Evolutionary conservation across 441 rosid species (phyloP).

Genomic region (Pelargonium fulgidum): DNA sequence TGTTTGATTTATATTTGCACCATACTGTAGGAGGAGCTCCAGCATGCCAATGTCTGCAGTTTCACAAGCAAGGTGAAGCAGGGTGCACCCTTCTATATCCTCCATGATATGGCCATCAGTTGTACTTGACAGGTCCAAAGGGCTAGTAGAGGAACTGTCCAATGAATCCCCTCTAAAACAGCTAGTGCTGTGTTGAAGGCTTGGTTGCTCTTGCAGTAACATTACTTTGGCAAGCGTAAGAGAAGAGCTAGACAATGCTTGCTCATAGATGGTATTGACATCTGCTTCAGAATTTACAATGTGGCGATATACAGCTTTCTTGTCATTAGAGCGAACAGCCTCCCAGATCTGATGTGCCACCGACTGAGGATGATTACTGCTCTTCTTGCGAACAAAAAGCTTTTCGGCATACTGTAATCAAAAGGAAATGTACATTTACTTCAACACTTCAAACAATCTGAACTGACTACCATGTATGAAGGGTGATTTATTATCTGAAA

Average conservation of each 20-base stretch:
- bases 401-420: constrained; percentile 81
- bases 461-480: no score
- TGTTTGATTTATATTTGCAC: constrained; percentile 71
- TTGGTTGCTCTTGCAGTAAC: constrained; percentile 67
- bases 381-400: constrained; percentile 76
- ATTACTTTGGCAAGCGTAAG: constrained; percentile 78
- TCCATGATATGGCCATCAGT: constrained; percentile 47
- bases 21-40: constrained; percentile 95
- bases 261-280: constrained; percentile 60
- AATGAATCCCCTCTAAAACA: constrained; percentile 47
- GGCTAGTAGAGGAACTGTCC: constrained; percentile 62
- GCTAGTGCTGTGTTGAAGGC: constrained; percentile 48
- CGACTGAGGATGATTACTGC: constrained; percentile 43
- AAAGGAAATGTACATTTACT: constrained; percentile 11
- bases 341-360: constrained; percentile 83
- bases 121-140: constrained; percentile 41
- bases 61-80: constrained; percentile 98
- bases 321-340: constrained; percentile 80
- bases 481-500: no score
- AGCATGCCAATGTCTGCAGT: constrained; percentile 91
- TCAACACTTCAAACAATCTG: constrained; percentile 9
- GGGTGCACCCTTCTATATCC: constrained; percentile 61
- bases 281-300: constrained; percentile 77
- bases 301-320: constrained; percentile 78
- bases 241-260: constrained; percentile 48